Base-by-base conservation (phyloP, 352 stramenopile species). In the Globisporangium megalacanthum region DNA sequence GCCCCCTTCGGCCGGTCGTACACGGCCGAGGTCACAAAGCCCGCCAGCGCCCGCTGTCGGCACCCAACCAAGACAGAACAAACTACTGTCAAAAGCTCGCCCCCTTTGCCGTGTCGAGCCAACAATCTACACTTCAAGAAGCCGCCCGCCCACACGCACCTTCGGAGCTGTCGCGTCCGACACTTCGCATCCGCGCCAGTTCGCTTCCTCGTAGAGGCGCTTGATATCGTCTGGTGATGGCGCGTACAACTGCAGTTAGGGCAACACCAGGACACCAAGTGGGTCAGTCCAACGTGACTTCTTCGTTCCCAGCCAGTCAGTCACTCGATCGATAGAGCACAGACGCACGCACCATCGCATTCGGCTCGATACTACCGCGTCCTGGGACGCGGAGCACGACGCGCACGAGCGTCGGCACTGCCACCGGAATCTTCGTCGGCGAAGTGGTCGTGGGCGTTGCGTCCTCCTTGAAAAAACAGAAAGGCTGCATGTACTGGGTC, bases 1-100 rank as follows among this genome's bases (percentile, higher is more conserved):
- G 74, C 72, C 1, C 75, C 63, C 60, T 88, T 93, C 6, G 83
- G 79, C 49, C 74, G 73, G 39, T 93, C 83, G 54, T 93, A 91
- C n/a, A 93, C 66, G 11, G 81, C 77, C 6, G 79, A 91, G 13
- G 80, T 91, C 47, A 90, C 68, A 51, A 77, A 89, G 3, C 83
- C 83, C 20, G 88, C 56, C 4, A 88, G 52, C 46, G 61, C 50
- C 41, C 65, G 73, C 73, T 86, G 25, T 29, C 35, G 51, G 29
- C 6, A 33, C 6, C 20, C 10, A 52, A 56, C 20, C 10, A 52
- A 56, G 8, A 58, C 17, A 31, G 2, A 31, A n/a, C 25, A 29
- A 1, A n/a, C 14, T 15, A 41, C 10, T n/a, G 14, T 49, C 35
- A 53, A 10, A 22, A 3, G 15, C 20, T 17, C 44, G 25, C n/a